Evolutionary conservation across 352 stramenopile genomes (phyloP).

Genomic region (Pythium sp.): DNA sequence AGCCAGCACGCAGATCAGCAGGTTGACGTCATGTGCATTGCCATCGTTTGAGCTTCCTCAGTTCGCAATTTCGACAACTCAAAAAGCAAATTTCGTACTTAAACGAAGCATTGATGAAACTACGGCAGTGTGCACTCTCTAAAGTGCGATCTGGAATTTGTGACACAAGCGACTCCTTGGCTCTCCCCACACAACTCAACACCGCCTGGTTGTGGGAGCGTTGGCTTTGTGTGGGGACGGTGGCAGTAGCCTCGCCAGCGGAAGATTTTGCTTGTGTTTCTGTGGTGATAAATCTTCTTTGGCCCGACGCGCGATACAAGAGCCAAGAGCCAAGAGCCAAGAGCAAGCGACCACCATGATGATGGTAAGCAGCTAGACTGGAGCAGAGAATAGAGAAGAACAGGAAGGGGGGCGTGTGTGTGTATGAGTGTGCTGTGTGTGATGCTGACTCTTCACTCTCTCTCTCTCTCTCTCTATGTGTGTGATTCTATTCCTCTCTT

Average conservation of each 20-base stretch:
- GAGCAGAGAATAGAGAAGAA: background rate
- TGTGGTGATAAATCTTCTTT: conserved; percentile 22
- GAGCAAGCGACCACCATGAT: conserved; percentile 40
- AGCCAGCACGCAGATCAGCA: background rate
- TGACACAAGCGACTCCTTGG: background rate
- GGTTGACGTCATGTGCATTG: background rate
- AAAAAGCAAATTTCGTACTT: background rate
- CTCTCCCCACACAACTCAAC: background rate
- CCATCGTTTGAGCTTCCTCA: background rate
- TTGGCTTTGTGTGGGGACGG: background rate
- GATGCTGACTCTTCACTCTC: conserved; percentile 2
- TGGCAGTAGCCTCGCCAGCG: conserved; percentile 9
- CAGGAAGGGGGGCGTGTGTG: background rate
- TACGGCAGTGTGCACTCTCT: background rate
- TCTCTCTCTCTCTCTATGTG: background rate
- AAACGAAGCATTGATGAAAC: background rate
- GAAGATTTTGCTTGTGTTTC: conserved; percentile 19
- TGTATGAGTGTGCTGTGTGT: background rate
- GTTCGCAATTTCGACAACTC: no score
- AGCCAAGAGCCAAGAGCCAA: background rate
- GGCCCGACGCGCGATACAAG: background rate
- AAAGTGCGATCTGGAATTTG: background rate
- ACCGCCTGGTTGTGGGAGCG: background rate
- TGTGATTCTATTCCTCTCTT: no score
- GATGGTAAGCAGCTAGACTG: conserved; percentile 28